Evolutionary conservation across 2,329 filamentous ascomycete species (phyloP).

Genomic region (Claviceps humidiphila): DNA sequence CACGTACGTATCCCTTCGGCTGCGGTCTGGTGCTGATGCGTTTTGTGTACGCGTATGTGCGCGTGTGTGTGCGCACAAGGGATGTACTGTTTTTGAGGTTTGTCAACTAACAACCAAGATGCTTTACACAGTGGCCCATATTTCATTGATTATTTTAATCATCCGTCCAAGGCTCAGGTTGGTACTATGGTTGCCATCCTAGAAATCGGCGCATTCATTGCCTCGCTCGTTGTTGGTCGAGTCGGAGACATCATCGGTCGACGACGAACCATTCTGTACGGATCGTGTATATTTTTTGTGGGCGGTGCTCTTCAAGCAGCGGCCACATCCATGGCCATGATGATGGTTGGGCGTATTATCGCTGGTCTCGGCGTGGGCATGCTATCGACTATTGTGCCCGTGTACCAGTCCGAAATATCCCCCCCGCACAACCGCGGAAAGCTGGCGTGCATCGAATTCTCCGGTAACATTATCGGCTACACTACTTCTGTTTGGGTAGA

Average conservation of each 20-base stretch:
- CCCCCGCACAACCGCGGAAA: slow-evolving; percentile 93
- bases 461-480: slow-evolving; percentile 92
- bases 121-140: slow-evolving; percentile 54
- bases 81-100: too few relatives aligned
- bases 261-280: slow-evolving; percentile 81
- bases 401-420: slow-evolving; percentile 91
- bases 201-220: slow-evolving; percentile 83
- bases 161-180: slow-evolving; percentile 75
- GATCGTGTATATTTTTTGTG: slow-evolving; percentile 73
- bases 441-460: slow-evolving; percentile 94
- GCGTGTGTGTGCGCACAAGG: neutral
- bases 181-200: slow-evolving; percentile 97
- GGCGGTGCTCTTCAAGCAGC: slow-evolving; percentile 79
- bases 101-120: neutral
- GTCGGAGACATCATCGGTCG: slow-evolving; percentile 88
- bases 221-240: slow-evolving; percentile 73
- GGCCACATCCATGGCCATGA: slow-evolving; percentile 74
- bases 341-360: slow-evolving; percentile 72
- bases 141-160: slow-evolving; percentile 85
- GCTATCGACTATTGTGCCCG: slow-evolving; percentile 80
- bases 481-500: slow-evolving; percentile 97
- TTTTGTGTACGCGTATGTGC: neutral
- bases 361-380: slow-evolving; percentile 80
- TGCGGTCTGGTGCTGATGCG: neutral
- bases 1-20: slow-evolving; percentile 33